These are phyloP conservation scores for Kodamaea derodonti DNA, from an alignment of 1,139 yeast genomes.

Conservation along the genomic window DNA sequence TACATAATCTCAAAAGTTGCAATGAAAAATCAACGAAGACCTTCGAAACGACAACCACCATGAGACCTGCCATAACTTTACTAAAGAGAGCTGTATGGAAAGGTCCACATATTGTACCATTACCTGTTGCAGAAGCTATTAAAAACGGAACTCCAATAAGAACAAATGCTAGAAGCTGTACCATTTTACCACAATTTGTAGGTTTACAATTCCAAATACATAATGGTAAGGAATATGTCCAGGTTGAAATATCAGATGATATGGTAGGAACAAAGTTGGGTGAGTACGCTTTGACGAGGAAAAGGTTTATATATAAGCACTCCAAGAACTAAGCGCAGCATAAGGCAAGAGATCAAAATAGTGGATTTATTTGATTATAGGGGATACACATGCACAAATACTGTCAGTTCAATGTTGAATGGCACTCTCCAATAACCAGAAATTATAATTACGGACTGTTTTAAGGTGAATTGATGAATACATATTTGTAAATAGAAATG, in stretches of 20 bases:
- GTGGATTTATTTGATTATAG: no score
- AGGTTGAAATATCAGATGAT: constrained; percentile 81
- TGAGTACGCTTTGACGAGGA: constrained; percentile 91
- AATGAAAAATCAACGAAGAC: no score
- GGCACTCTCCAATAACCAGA: no score
- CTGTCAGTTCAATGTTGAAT: no score
- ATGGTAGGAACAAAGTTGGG: constrained; percentile 98
- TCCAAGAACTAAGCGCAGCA: constrained; percentile 58
- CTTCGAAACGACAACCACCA: constrained; percentile 16
- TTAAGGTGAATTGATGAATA: no score
- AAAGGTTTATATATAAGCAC: constrained; percentile 79
- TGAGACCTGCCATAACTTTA: constrained; percentile 56
- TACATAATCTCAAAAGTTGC: no score
- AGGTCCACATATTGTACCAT: constrained; percentile 92
- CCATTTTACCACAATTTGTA: constrained; percentile 91
- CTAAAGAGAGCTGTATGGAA: constrained; percentile 78
- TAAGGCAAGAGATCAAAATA: no score
- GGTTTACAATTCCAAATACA: constrained; percentile 93
- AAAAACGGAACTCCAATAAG: constrained; percentile 80
- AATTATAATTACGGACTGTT: no score
- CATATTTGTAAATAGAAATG: no score
- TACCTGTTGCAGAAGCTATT: constrained; percentile 83
- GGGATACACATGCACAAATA: no score
- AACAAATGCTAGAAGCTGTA: constrained; percentile 92
- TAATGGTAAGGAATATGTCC: constrained; percentile 92